Evolutionary conservation across 2,329 filamentous ascomycete species (phyloP).

Genomic region (Macrophomina phaseolina): DNA sequence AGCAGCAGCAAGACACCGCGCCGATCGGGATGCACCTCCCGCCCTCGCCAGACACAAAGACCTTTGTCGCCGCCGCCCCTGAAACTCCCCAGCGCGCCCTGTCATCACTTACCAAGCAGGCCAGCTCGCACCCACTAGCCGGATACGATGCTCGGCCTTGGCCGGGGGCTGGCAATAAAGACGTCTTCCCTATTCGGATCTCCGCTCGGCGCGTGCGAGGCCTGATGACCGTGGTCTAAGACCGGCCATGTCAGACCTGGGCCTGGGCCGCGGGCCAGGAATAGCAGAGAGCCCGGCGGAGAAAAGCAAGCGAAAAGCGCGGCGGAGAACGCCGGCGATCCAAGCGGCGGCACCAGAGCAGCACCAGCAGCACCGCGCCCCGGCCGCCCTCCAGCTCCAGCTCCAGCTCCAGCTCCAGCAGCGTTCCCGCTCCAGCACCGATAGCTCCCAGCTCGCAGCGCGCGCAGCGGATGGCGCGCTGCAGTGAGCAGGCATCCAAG

Average conservation of each 20-base stretch:
- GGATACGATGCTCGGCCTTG: conserved; percentile 22
- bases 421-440: background rate
- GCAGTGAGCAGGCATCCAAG: conserved; percentile 21
- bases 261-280: conserved; percentile 17
- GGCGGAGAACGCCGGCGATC: conserved; percentile 26
- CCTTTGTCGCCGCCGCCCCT: conserved; percentile 13
- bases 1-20: conserved; percentile 6
- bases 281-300: background rate
- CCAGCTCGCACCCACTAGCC: conserved; percentile 13
- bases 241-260: conserved; percentile 25
- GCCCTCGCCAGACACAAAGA: background rate
- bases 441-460: background rate
- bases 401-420: background rate
- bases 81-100: conserved; percentile 9
- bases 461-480: conserved; percentile 1
- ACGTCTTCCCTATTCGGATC: conserved; percentile 27
- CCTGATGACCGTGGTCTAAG: conserved; percentile 27
- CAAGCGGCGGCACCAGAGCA: background rate
- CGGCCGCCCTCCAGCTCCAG: background rate
- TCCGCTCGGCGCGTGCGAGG: conserved; percentile 27
- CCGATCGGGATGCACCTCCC: conserved; percentile 22
- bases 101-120: conserved; percentile 4
- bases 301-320: conserved; percentile 19
- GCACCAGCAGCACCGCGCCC: background rate
- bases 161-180: conserved; percentile 25